A percentile compares a stretch with the other conserved stretches of the same genome.
Evolutionary conservation across 306 rosid species (phyloP).

Genomic region (Medicago ruthenica): DNA sequence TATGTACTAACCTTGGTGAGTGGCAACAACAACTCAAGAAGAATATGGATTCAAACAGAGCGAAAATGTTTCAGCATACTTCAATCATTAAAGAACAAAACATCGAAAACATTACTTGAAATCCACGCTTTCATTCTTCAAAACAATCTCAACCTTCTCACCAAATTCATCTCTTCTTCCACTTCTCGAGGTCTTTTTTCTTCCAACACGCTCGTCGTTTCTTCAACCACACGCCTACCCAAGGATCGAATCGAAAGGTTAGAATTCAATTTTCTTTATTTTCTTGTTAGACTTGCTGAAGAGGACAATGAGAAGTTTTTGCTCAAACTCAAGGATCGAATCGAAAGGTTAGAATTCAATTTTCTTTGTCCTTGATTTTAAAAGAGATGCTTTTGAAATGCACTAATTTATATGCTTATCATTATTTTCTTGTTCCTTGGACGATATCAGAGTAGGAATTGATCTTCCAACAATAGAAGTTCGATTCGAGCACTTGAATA

Average conservation of each 20-base stretch:
- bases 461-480: constrained; percentile 80
- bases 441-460: constrained; percentile 65
- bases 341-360: constrained; percentile 49
- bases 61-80: constrained; percentile 64
- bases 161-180: constrained; percentile 62
- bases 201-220: constrained; percentile 56
- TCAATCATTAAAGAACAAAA: constrained; percentile 40
- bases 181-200: constrained; percentile 38
- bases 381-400: neutral
- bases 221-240: constrained; percentile 52
- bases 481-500: constrained; percentile 66
- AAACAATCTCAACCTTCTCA: constrained; percentile 62
- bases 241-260: no score
- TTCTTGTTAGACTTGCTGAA: constrained; percentile 68
- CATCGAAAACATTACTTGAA: constrained; percentile 51
- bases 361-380: neutral
- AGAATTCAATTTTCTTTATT: no score
- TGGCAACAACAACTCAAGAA: neutral
- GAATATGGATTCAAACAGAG: constrained; percentile 57
- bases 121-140: constrained; percentile 70
- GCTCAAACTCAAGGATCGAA: constrained; percentile 68
- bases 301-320: constrained; percentile 84
- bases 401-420: neutral
- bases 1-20: no score
- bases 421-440: constrained; percentile 3